Evolutionary conservation across 768 basidiomycete genomes (phyloP).

Genomic region (Boletus rex-veris): DNA sequence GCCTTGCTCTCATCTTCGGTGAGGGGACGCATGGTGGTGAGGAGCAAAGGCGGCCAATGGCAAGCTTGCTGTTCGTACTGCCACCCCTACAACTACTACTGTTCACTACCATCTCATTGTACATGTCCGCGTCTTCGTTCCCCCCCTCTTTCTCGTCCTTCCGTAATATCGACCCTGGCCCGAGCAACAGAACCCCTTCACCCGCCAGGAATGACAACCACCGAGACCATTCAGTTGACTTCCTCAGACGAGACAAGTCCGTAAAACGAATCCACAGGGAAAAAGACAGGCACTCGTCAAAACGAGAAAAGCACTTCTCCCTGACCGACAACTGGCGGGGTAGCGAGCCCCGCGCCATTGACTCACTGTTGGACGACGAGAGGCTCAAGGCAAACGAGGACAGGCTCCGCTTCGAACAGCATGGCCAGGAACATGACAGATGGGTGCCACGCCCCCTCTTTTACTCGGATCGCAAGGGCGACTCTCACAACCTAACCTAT

Average conservation of each 20-base stretch:
- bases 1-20: conserved; percentile 97
- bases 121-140: conserved; percentile 46
- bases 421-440: conserved; percentile 18
- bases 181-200: conserved; percentile 30
- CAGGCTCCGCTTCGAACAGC: conserved; percentile 21
- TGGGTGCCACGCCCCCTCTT: conserved; percentile 38
- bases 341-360: conserved; percentile 11
- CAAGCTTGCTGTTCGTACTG: not conserved
- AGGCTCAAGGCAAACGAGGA: conserved; percentile 35
- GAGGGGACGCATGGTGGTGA: conserved; percentile 76
- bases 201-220: conserved; percentile 16
- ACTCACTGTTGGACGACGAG: conserved; percentile 28
- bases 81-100: conserved; percentile 3
- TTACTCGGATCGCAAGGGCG: conserved; percentile 67
- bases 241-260: conserved; percentile 18
- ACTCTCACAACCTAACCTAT: conserved; percentile 61
- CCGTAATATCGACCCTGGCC: conserved; percentile 53
- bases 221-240: conserved; percentile 12
- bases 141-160: conserved; percentile 69
- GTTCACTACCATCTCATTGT: too few species aligned
- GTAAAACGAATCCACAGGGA: conserved; percentile 24
- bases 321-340: conserved; percentile 24
- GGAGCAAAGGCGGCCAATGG: conserved; percentile 1
- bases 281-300: conserved; percentile 28
- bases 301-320: conserved; percentile 31